phyloP scores from a whole-genome alignment of 805 yeast genomes.

The Wickerhamiella australiensis region DNA sequence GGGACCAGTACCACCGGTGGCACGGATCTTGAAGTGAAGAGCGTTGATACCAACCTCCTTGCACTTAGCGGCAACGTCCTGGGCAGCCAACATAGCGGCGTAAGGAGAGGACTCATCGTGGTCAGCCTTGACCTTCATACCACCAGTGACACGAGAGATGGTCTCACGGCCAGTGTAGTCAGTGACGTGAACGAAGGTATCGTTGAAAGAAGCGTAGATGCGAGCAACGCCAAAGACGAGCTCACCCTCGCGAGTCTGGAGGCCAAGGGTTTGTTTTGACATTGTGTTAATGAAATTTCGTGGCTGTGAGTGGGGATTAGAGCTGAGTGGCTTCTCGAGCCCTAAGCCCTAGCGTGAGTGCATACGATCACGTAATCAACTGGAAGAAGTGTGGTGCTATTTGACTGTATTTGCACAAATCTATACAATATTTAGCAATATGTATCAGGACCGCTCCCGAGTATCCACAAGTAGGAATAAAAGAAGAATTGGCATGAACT shows the following conservation, averaged over 20 bases:
- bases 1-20: conserved; percentile 99
- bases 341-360: conserved; percentile 12
- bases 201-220: conserved; percentile 99
- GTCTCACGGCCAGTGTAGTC: conserved; percentile 99
- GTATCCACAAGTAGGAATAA: no score
- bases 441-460: no score
- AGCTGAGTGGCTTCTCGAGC: conserved; percentile 9
- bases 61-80: conserved; percentile 97
- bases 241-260: conserved; percentile 92
- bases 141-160: conserved; percentile 99
- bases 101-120: conserved; percentile 99
- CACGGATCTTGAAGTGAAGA: conserved; percentile 98
- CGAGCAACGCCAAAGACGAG: conserved; percentile 99
- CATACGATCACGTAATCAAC: not conserved
- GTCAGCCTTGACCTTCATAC: conserved; percentile 99
- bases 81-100: conserved; percentile 99
- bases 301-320: conserved; percentile 1
- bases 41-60: conserved; percentile 99
- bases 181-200: conserved; percentile 98
- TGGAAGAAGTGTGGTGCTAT: no score
- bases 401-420: no score
- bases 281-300: conserved; percentile 12
- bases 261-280: conserved; percentile 46
- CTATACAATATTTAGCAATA: no score
- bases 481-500: no score